Evolutionary conservation across 805 yeast species (phyloP), one percentile per base, ranked within the genome.

Genomic region (Candida germanica): DNA sequence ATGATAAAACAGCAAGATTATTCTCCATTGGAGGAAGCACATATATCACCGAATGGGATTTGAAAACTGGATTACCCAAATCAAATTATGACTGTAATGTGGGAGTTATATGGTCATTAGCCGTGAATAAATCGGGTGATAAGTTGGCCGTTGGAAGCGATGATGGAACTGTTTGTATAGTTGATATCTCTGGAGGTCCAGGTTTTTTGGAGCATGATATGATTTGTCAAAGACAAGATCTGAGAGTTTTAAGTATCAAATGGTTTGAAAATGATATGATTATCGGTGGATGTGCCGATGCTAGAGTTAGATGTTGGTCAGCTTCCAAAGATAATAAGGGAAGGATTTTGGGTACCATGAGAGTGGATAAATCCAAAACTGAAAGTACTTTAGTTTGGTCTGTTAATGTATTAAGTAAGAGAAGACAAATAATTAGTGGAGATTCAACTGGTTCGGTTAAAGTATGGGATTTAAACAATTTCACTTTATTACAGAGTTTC

Each of bases 11-110:
- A 46, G 74, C 84, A 16, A 73, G 98, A 46, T 69, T 93, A 31
- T 93, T 91, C 55, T 83, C 96, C 24, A 87, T 88, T 46, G 98
- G 98, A 30, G 98, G 97, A 5, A 86, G 97, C 1, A 84, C 96
- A 4, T 73, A 73, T 31, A 68, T 93, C 31, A 87, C 96, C 3
- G 98, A 93, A 57, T 93, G 98, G 98, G 83, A 89, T 56, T 62
- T 89, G 35, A 49, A 64, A 2, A 80, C 85, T 0, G 87, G 94
- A 3, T 61, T 73, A 36, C 95, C 96, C 4, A 53, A 77, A 33
- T 71, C 69, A 32, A 85, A 88, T 56, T 80, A 80, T 52, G 95
- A 89, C 55, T 87, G 96, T 64, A 87, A 88, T 55, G 85, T 95
- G 3, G 97, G 98, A 23, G 80, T 87, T 12, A 83, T 88, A 37